Base-by-base conservation (phyloP, 2,329 filamentous ascomycete genomes). In the Rhynchosporium secalis region DNA sequence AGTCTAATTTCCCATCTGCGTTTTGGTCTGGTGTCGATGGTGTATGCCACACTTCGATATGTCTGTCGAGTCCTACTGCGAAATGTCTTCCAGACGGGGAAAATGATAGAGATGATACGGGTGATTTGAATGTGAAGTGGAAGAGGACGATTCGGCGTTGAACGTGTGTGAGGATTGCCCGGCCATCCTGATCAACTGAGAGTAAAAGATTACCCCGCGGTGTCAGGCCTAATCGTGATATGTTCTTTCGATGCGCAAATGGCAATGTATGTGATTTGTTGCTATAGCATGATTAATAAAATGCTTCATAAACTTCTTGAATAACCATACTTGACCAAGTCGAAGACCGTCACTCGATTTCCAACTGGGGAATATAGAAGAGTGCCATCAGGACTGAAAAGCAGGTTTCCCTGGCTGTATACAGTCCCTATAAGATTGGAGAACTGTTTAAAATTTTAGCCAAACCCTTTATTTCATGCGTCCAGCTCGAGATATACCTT, bases 381-480 rank as follows among this genome's bases (percentile, higher is more conserved):
- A 72, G 91, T 95, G 75, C 96, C 96, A 84, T 99, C 94, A 65
- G 93, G 92, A 72, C 91, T 96, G 81, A 96, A 99, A 75, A 97
- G 84, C 73, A 99, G 85, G 76, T 98, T 99, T 78, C 96, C 95
- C 85, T 93, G 91, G 80, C 92, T 92, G 82, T 98, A 99, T 75
- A 99, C 95, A 70, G 95, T 99, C 75, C 95, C 96, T 73, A 99
- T 86, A 76, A 99, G 85, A 79, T 98, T 99, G 76, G 94, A 96
- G 80, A 99, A 99, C 93, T 97, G 73, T 1, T 48, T 52, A n/a
- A 29, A 13, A 8, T 15, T 49, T 68, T 40, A 65, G 43, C 13
- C 13, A 38, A 1, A 46, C 6, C 13, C 31, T 20, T 4, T 1
- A 4, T 41, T 15, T 51, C 20, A 7, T 56, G 29, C 10, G 43